A percentile compares a stretch with the other conserved stretches of the same genome.
Conservation (phyloP, 1,284 basidiomycete species). For the Ustilago lituana region DNA sequence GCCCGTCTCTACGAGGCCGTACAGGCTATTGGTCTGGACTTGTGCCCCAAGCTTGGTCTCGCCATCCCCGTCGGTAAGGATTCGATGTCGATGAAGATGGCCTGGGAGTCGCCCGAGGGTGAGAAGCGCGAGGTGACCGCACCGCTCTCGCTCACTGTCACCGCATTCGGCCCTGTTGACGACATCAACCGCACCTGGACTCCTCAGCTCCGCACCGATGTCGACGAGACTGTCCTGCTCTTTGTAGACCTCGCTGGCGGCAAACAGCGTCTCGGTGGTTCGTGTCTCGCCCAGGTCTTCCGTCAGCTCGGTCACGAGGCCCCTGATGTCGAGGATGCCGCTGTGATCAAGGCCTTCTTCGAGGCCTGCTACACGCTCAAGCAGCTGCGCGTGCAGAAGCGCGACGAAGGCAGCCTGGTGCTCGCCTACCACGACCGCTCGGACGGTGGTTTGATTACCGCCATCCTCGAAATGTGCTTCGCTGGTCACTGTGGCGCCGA, state of each 20-base stretch:
- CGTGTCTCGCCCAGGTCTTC: constrained; percentile 93
- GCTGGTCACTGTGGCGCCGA: constrained; percentile 84
- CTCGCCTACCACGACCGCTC: constrained; percentile 98
- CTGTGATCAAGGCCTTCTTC: constrained; percentile 83
- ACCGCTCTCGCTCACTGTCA: constrained; percentile 90
- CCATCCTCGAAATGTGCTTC: constrained; percentile 94
- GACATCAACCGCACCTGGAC: constrained; percentile 89
- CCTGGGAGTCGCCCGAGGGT: constrained; percentile 74
- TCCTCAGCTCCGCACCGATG: constrained; percentile 78
- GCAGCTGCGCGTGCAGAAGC: constrained; percentile 64
- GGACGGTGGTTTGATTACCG: constrained; percentile 92
- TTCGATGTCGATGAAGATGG: constrained; percentile 99
- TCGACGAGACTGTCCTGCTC: constrained; percentile 74
- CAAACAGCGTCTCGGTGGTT: constrained; percentile 89
- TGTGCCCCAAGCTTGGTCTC: constrained; percentile 92
- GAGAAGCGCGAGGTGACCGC: constrained; percentile 84
- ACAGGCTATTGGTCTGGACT: constrained; percentile 87
- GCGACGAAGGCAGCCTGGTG: constrained; percentile 74
- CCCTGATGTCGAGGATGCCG: constrained; percentile 86
- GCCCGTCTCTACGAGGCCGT: constrained; percentile 91
- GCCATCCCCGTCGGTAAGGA: constrained; percentile 98
- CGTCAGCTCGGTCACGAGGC: constrained; percentile 86
- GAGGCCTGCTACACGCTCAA: constrained; percentile 78
- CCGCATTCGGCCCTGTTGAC: constrained; percentile 89
- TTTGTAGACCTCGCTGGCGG: constrained; percentile 90